Base-by-base conservation (phyloP, 306 rosid species). In the peach (Prunus persica) region DNA sequence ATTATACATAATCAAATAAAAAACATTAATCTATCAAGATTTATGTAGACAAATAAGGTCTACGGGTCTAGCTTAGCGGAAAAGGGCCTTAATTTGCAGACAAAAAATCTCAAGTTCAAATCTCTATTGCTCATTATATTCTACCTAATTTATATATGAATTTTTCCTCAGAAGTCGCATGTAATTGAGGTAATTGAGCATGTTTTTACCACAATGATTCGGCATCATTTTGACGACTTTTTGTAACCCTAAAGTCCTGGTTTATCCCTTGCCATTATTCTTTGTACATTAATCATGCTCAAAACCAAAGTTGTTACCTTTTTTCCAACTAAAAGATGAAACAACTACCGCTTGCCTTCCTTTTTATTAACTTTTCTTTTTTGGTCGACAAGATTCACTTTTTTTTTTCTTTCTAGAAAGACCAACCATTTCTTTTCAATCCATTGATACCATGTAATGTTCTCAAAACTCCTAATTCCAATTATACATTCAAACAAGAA, bases 11-110 rank as follows among this genome's bases (percentile, higher is more conserved):
- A 34, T 34, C 41, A 34, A 34, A 34, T 6, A 34, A 34, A 34
- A 34, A 6, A 34, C 1, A 34, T 6, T 34, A 34, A 34, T 5
- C 2, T 34, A 34, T 5, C 8, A 5, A 34, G 41, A 34, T 34
- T 34, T 34, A 34, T 34, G 41, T 34, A 0, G 41, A 34, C 0
- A 34, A 34, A 34, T 32, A 32, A 32, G 1, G 38, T 5, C 0
- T 5, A 32, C 7, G 38, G 6, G 1, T 32, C 0, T 34, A 34
- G 2, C 1, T 1, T 34, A 34, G 1, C 5, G 0, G 4, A 32
- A 4, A 32, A 32, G 0, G 6, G 0, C 0, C 1, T 32, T 32
- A 0, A 32, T 1, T 32, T 32, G 0, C 0, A 32, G 0, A 5
- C 1, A 0, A 32, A 5, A 4, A 32, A 32, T 32, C 38, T 32